phyloP scores from a whole-genome alignment of 176 grass and related monocot genomes.

The Oryza rufipogon region DNA sequence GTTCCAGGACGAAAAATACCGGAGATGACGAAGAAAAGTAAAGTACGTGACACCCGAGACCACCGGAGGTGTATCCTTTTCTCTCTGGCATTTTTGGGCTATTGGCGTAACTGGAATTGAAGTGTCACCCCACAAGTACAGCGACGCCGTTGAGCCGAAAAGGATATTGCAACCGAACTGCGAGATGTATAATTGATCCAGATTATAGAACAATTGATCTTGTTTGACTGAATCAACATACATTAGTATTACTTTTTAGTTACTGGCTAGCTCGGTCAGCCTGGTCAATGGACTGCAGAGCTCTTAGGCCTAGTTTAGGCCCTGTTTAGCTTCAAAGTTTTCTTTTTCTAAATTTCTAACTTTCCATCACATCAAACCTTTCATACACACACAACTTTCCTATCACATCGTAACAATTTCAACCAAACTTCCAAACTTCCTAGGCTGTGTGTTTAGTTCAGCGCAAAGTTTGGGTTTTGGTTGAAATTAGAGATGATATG shows the following conservation, averaged over 20 bases:
- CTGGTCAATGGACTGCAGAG: not conserved
- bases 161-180: slow-evolving; percentile 3
- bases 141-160: slow-evolving; percentile 24
- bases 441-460: too few species aligned
- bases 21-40: not conserved
- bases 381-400: too few species aligned
- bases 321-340: too few species aligned
- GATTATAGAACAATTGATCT: not conserved
- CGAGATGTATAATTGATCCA: slow-evolving; percentile 2
- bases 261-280: not conserved
- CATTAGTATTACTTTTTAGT: not conserved
- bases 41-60: not conserved
- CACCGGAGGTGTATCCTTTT: slow-evolving; percentile 7
- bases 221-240: not conserved
- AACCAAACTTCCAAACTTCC: too few species aligned
- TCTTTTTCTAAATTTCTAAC: too few species aligned
- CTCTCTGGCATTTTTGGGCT: not conserved
- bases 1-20: not conserved
- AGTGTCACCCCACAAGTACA: not conserved
- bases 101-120: not conserved
- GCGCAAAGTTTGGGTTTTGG: too few species aligned
- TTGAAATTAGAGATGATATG: too few species aligned
- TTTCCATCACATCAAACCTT: too few species aligned
- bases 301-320: not conserved
- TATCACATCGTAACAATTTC: too few species aligned